These are phyloP conservation scores for Pyronema omphalodes DNA, from an alignment of 495 filamentous ascomycete genomes.

Conservation along the genomic window DNA sequence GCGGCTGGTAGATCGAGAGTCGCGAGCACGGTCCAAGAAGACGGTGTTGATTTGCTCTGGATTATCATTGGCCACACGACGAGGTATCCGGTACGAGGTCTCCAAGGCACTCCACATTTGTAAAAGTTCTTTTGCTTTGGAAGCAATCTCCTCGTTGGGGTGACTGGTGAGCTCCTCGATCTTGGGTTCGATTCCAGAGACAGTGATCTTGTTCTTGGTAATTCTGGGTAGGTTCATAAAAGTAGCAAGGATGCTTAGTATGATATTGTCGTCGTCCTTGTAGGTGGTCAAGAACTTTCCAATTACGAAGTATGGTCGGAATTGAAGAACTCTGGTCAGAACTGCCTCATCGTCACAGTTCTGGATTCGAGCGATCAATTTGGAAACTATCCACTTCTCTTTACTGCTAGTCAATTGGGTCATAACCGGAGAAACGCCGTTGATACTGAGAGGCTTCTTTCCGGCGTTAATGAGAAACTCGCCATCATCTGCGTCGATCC, in stretches of 20 bases:
- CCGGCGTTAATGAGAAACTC: constrained; percentile 87
- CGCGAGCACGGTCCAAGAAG: constrained; percentile 16
- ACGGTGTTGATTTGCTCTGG: constrained; percentile 8
- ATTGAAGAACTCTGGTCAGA: constrained; percentile 71
- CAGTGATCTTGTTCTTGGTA: constrained; percentile 90
- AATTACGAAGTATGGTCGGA: constrained; percentile 93
- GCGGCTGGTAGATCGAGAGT: constrained; percentile 7
- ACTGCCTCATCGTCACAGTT: constrained; percentile 77
- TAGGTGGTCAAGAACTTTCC: constrained; percentile 67
- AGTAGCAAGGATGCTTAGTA: constrained; percentile 78
- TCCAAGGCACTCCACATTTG: constrained; percentile 78
- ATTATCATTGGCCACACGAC: constrained; percentile 29
- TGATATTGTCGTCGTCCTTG: constrained; percentile 72
- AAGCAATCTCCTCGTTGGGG: constrained; percentile 43
- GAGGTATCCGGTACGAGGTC: constrained; percentile 86
- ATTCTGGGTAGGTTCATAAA: constrained; percentile 75
- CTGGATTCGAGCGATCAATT: constrained; percentile 77
- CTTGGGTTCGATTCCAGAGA: constrained; percentile 83
- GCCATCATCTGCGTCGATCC: constrained; percentile 83
- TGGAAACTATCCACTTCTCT: constrained; percentile 98
- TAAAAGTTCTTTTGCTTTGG: constrained; percentile 50
- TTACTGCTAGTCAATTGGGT: constrained; percentile 95
- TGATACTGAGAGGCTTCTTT: constrained; percentile 57
- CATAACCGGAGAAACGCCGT: constrained; percentile 93
- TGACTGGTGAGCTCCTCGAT: constrained; percentile 44